Base-by-base conservation (phyloP, 805 yeast species). In the Teunomyces atbi region DNA sequence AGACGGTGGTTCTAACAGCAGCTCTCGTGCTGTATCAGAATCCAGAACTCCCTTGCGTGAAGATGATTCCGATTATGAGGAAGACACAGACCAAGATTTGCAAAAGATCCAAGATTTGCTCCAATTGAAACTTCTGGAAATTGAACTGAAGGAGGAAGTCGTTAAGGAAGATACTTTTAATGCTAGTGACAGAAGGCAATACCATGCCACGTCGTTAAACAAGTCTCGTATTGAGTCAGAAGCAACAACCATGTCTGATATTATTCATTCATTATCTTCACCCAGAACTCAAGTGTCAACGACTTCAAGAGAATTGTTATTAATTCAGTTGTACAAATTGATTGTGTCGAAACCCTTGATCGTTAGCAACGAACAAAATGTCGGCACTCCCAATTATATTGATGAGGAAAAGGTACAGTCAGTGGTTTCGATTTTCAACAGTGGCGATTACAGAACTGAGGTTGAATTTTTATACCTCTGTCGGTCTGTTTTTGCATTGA, bases 271-370 rank as follows among this genome's bases (percentile, higher is more conserved):
- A 0, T 65, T 79, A 50, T 58, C 61, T 2, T 58, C 61, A 32
- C 60, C 78, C 0, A 56, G 83, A 46, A 64, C 72, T 13, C 73
- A 70, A 46, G 76, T 79, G 3, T 71, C 78, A 29, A 64, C 79
- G 1, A 65, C 59, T 29, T 71, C 79, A 6, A 59, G 83, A 46
- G 82, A 78, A 53, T 53, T 76, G 49, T 63, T 79, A 21, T 58
- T 78, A 49, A 79, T 78, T 5, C 82, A 79, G 57, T 61, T 79
- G 41, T 77, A 71, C 54, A 74, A 74, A 47, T 60, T 78, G 58
- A 65, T 74, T 28, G 74, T 74, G 5, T 65, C 69, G 38, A 73
- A 68, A 44, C 76, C 78, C 6, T 53, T 72, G 26, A 43, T 61
- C 5, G 59, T 66, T 2, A 61, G 56, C 48, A 70, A 70, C 49